Base-by-base conservation (phyloP, 345 rosid genomes). In the Anastatica hierochuntica region DNA sequence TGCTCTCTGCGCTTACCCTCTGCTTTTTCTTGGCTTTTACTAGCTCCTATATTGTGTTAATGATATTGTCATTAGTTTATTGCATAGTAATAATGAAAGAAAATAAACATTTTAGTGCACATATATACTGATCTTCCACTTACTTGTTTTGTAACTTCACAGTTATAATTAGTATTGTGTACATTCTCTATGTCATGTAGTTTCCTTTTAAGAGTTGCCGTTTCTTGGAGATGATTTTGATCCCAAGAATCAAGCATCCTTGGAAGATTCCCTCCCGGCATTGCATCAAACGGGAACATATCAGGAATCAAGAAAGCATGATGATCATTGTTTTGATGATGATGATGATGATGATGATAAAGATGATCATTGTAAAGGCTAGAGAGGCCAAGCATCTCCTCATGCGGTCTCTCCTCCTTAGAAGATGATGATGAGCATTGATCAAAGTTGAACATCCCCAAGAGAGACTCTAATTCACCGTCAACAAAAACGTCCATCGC, bases 1-100 rank as follows among this genome's bases (percentile, higher is more conserved):
- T 48, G 20, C 49, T 69, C 49, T 66, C 71, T 23, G 40, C 17
- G 66, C 56, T 38, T 12, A 24, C 15, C 55, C 76, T 84, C 45
- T 63, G 65, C 7, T 52, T 73, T 74, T 74, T 83, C 65, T 71
- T 77, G 26, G 71, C 37, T 55, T 39, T 63, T 19, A 8, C 69
- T 60, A 50, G 54, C 59, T 66, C 65, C 71, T 66, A 8, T 49
- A 8, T n/a, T n/a, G 34, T n/a, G 23, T 18, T 8, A 51, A 43
- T 44, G 15, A 34, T 36, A n/a, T 3, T 58, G n/a, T 43, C 12
- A 18, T 66, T 27, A 51, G 59, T 51, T 10, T 36, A 14, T 15
- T 58, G 12, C 31, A 8, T 21, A 20, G 14, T 41, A 64, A 24
- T 8, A 42, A 26, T 33, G 17, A 43, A 43, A 34, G 5, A 17